A percentile compares a stretch with the other conserved stretches of the same genome.
phyloP scores from a whole-genome alignment of 192 early-diverging fungal species.

The Coemansia interrupta region DNA sequence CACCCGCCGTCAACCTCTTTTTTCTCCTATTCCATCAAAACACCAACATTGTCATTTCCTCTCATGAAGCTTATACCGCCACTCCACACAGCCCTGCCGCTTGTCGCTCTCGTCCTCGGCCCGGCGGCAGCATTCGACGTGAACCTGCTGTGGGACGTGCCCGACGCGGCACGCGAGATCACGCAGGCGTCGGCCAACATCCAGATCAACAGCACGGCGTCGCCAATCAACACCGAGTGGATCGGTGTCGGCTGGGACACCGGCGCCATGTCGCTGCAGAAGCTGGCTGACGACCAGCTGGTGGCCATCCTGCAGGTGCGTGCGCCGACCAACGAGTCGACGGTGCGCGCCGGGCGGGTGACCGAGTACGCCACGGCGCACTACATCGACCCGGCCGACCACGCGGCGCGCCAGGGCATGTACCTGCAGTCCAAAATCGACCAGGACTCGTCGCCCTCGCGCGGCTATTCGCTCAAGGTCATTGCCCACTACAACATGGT shows the following conservation, averaged over 20 bases:
- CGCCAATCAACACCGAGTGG: slow-evolving; percentile 49
- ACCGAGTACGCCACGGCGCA: slow-evolving; percentile 46
- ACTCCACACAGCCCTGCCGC: too few relatives aligned
- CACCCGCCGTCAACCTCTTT: background rate
- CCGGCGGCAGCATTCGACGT: slow-evolving; percentile 21
- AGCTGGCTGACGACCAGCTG: slow-evolving; percentile 26
- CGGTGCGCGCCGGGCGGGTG: slow-evolving; percentile 28
- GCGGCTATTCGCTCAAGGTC: slow-evolving; percentile 35
- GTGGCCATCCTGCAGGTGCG: slow-evolving; percentile 38
- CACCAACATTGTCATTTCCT: background rate
- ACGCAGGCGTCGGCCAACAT: slow-evolving; percentile 37
- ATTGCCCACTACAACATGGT: slow-evolving; percentile 53
- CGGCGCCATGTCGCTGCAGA: slow-evolving; percentile 40
- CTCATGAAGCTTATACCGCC: too few relatives aligned
- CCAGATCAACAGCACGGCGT: slow-evolving; percentile 31
- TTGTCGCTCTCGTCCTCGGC: background rate
- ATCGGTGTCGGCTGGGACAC: slow-evolving; percentile 43
- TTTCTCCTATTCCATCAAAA: background rate
- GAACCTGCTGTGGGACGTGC: slow-evolving; percentile 41
- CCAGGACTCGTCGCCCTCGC: slow-evolving; percentile 12
- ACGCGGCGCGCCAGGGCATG: slow-evolving; percentile 20
- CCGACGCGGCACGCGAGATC: slow-evolving; percentile 30
- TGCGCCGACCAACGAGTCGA: slow-evolving; percentile 21
- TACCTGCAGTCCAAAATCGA: slow-evolving; percentile 42
- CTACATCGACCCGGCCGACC: slow-evolving; percentile 22